Evolutionary conservation across 768 basidiomycete species (phyloP).

Genomic region (Lentinula lateritia): DNA sequence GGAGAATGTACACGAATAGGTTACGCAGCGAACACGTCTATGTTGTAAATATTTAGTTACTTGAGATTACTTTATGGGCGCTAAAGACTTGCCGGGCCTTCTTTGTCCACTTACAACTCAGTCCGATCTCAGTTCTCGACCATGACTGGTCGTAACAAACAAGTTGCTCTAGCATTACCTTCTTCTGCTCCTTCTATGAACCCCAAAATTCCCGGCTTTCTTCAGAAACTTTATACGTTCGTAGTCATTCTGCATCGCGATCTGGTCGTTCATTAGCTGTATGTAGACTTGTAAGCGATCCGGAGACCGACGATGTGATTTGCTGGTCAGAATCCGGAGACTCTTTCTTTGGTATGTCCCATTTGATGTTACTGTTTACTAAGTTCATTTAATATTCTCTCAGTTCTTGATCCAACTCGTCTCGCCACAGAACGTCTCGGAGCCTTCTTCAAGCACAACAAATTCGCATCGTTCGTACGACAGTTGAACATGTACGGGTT

Average conservation of each 20-base stretch:
- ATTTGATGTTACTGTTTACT: background rate
- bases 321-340: conserved; percentile 89
- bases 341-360: conserved; percentile 74
- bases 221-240: conserved; percentile 91
- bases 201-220: conserved; percentile 71
- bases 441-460: conserved; percentile 96
- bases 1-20: no score
- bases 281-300: conserved; percentile 86
- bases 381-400: background rate
- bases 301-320: conserved; percentile 76
- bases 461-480: conserved; percentile 88
- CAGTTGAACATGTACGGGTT: conserved; percentile 97
- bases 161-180: conserved; percentile 15
- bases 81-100: background rate
- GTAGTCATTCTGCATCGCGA: conserved; percentile 24
- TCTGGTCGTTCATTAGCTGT: conserved; percentile 7
- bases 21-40: background rate
- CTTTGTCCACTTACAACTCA: background rate
- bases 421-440: conserved; percentile 88
- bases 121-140: background rate
- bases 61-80: background rate
- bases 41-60: background rate
- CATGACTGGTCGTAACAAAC: conserved; percentile 1
- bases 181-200: conserved; percentile 28
- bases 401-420: conserved; percentile 88